Evolutionary conservation across 805 yeast genomes (phyloP), one percentile per base, ranked within the genome.

Genomic region (Zygosaccharomyces pseudorouxii): DNA sequence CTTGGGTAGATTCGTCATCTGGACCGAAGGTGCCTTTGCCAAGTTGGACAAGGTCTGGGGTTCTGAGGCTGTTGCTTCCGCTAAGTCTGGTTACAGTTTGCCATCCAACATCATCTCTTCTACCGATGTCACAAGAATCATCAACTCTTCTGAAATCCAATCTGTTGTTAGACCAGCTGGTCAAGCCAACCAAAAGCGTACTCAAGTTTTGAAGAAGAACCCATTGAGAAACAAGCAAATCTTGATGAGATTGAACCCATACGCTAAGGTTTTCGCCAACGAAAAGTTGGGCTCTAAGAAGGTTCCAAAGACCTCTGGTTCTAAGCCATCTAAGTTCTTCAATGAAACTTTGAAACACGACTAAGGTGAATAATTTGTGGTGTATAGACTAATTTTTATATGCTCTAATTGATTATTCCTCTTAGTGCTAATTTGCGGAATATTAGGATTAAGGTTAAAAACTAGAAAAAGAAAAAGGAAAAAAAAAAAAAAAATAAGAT

Each of bases 141-240:
- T 93, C 83, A 88, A 89, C 95, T 90, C 98, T 75, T 82, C 97
- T 75, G 99, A 93, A 83, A 85, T 93, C 76, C 99, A 93, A 82
- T 80, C 96, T 65, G 97, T 84, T 72, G 87, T 90, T 68, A 86
- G 92, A 81, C 89, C 96, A 72, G 95, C 97, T 73, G 96, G 96
- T 69, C 93, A 86, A 76, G 77, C 93, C 68, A 78, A 84, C 71
- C 90, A 87, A 76, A 89, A 90, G 90, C 86, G 95, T 76, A 74
- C 89, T 62, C 89, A 86, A 82, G 95, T 88, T 73, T 83, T 84
- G 77, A 93, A 93, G 97, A 90, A 89, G 92, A 92, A 88, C 90
- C 95, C 97, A 77, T 85, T 89, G 74, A 92, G 89, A 93, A 93
- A 93, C 97, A 90, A 89, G 84, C 96, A 89, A 80, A 92, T 90